Conservation (phyloP, 371 early-diverging fungal species). For the Mucor racemosus region DNA sequence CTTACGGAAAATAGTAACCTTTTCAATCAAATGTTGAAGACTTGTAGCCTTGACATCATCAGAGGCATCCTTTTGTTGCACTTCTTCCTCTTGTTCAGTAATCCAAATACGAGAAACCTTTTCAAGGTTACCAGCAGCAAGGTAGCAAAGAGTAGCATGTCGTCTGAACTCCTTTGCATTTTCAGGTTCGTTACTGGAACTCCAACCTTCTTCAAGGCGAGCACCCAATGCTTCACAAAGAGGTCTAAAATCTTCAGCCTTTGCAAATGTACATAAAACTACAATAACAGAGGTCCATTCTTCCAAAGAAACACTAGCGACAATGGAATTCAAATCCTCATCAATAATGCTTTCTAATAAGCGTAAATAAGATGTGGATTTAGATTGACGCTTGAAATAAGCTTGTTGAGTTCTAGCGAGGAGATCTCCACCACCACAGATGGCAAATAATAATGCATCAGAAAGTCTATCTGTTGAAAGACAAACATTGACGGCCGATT, state of each 20-base stretch:
- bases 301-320: conserved; percentile 69
- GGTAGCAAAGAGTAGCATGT: conserved; percentile 87
- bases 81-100: conserved; percentile 49
- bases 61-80: conserved; percentile 38
- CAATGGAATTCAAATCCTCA: conserved; percentile 80
- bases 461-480: conserved; percentile 81
- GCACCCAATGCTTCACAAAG: conserved; percentile 72
- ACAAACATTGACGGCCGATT: conserved; percentile 87
- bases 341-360: conserved; percentile 78
- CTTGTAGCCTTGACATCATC: conserved; percentile 27
- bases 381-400: conserved; percentile 73
- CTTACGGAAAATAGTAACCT: conserved; percentile 88
- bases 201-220: conserved; percentile 64
- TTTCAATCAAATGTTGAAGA: conserved; percentile 86
- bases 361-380: conserved; percentile 70
- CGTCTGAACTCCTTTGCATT: conserved; percentile 46
- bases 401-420: conserved; percentile 78
- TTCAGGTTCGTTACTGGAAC: conserved; percentile 34
- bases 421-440: conserved; percentile 86
- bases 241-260: conserved; percentile 69
- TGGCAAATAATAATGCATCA: conserved; percentile 91
- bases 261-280: conserved; percentile 89
- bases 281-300: conserved; percentile 93
- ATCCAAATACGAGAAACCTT: conserved; percentile 90
- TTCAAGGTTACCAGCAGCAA: conserved; percentile 88